Evolutionary conservation across 1,139 yeast species (phyloP), one percentile per base, ranked within the genome.

Genomic region (Taiozyma sp.): DNA sequence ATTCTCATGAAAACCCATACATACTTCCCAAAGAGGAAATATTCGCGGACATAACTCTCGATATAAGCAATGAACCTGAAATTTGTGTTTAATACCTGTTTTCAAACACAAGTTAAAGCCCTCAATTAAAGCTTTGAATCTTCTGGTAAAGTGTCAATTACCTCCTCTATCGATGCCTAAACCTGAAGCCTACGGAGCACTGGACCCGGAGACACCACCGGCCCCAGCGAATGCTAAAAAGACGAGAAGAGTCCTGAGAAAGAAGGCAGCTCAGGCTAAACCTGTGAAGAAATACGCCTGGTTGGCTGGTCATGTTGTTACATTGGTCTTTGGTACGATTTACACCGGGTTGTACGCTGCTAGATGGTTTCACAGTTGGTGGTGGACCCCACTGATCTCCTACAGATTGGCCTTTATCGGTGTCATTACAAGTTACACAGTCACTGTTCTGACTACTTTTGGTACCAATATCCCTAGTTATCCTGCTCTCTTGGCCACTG

Each of bases 341-440:
- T 75, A 80, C 49, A 59, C 76, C 29, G 44, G 70, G 0, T 80
- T 79, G 61, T 84, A 81, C 61, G 42, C 68, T 37, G 58, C 75
- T 41, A 70, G 76, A 68, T 78, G 56, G 70, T 70, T 55, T 29
- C 35, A 61, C 72, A 78, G 63, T 57, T 68, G 54, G 75, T 68
- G 60, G 71, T 73, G 63, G 66, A 77, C 61, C 66, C 83, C 66
- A 62, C 73, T 48, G 61, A 74, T 59, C 1, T 52, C 73, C 45
- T 86, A 85, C 66, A 69, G 85, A 54, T 60, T 81, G 47, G 64
- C 85, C 3, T 68, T 85, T 29, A 47, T 80, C 11, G 91, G 91
- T 10, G 76, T 83, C 0, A 65, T 79, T 40, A 52, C 69, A n/a
- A 74, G 90, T 2, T 75, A 82, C 59, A 59, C 75, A 1, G 70